phyloP scores from a whole-genome alignment of 352 stramenopile genomes.

The Pythium guiyangense region DNA sequence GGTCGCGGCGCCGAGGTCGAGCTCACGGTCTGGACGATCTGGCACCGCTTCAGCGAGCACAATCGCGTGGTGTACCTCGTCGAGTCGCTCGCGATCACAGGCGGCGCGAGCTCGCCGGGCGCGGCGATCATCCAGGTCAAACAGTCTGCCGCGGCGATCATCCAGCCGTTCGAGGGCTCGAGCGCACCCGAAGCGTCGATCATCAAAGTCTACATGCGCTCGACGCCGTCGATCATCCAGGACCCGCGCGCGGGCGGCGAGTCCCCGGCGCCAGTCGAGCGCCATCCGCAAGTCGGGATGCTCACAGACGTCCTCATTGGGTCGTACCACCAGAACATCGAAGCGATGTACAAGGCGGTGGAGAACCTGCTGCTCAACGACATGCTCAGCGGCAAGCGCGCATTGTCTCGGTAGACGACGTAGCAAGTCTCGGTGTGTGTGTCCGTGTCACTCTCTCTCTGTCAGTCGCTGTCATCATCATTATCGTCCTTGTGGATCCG shows the following conservation, averaged over 20 bases:
- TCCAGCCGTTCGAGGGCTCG: constrained; percentile 6
- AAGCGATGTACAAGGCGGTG: constrained; percentile 17
- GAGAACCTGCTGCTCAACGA: constrained; percentile 16
- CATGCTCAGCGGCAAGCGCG: constrained; percentile 12
- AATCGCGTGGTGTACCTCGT: constrained; percentile 9
- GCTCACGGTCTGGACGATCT: constrained; percentile 14
- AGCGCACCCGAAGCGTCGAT: constrained; percentile 14
- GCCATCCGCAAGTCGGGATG: constrained; percentile 13
- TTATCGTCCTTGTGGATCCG: too few relatives aligned
- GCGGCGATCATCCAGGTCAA: constrained; percentile 15
- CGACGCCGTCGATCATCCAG: constrained; percentile 15
- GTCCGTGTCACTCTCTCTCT: neutral
- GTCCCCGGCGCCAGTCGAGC: neutral
- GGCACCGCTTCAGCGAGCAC: constrained; percentile 9
- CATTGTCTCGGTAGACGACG: neutral
- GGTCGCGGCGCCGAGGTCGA: constrained; percentile 11
- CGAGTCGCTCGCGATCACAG: constrained; percentile 14
- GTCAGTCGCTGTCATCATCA: too few relatives aligned
- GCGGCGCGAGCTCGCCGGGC: neutral
- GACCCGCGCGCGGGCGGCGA: constrained; percentile 1
- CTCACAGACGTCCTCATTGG: constrained; percentile 18
- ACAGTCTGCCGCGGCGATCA: constrained; percentile 10
- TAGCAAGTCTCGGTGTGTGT: neutral
- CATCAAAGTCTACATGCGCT: constrained; percentile 14
- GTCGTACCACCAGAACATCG: constrained; percentile 17